Evolutionary conservation across 1,139 yeast species (phyloP).

Genomic region (Diutina siamensis): DNA sequence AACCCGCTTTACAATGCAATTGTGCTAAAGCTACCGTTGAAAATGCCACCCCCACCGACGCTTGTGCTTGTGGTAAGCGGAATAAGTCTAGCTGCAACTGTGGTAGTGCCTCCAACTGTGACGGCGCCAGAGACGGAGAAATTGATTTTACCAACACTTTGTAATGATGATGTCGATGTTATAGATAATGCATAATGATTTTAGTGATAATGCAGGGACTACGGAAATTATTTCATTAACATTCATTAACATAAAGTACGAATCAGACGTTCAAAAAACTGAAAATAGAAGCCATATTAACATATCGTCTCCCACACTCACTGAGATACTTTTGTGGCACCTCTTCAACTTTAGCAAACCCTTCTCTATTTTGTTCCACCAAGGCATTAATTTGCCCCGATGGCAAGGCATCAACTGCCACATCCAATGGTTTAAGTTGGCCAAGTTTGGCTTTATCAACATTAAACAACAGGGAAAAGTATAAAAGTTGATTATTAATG

Average conservation of each 20-base stretch:
- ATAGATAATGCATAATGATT: background rate
- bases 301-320: conserved; percentile 86
- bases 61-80: conserved; percentile 41
- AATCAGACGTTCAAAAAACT: conserved; percentile 30
- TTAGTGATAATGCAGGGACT: background rate
- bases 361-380: conserved; percentile 66
- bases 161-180: background rate
- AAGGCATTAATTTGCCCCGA: conserved; percentile 57
- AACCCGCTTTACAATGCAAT: conserved; percentile 34
- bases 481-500: conserved; percentile 77
- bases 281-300: conserved; percentile 75
- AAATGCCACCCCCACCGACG: conserved; percentile 27
- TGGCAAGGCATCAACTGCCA: conserved; percentile 25
- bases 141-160: conserved; percentile 24
- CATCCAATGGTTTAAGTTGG: conserved; percentile 33
- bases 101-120: conserved; percentile 27
- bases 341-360: conserved; percentile 45
- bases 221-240: background rate
- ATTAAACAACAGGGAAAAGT: conserved; percentile 70
- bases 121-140: conserved; percentile 36
- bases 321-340: conserved; percentile 65
- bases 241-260: background rate
- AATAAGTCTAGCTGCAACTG: conserved; percentile 30
- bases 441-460: conserved; percentile 62
- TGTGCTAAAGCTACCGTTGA: conserved; percentile 32